Base-by-base conservation (phyloP, 1,284 basidiomycete species). In the Rhodotorula sp. region DNA sequence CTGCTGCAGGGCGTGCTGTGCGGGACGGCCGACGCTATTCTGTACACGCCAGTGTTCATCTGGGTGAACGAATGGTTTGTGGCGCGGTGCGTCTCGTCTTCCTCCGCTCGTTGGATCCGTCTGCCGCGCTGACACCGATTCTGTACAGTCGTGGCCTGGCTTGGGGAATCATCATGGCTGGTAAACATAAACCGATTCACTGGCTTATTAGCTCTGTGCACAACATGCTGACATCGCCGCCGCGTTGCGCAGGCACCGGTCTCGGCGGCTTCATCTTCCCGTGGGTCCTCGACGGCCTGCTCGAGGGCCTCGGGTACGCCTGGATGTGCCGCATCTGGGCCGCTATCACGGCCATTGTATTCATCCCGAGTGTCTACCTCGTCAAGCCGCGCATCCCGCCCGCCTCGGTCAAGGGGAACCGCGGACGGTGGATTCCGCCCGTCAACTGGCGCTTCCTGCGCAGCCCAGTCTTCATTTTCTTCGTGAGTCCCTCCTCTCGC, bases 1-100 rank as follows among this genome's bases (percentile, higher is more conserved):
- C 8, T 68, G 3, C 69, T 74, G 0, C 72, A 71, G 17, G 72
- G 72, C 42, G 60, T 71, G 3, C 53, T 74, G 1, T n/a, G 44
- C 10, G 72, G 72, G 7, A 34, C 12, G 1, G 19, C 54, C 0
- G 63, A 54, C 72, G 7, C 45, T 74, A 7, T 12, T 54, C 64
- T 74, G 23, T 74, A 65, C 61, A 23, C 68, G 9, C 65, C 68
- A 4, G 9, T 23, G 3, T 50, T 21, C 7, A 9, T 50, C 19
- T 34, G 34, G 34, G 34, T 34, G 34, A 34, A 34, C 34, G 34
- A 34, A 34, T 34, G 34, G 34, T 34, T 34, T 34, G 34, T 34
- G 34, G 34, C 34, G 5, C 34, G 34, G 34, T 34, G 34, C 34
- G 34, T 2, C 34, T 5, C 34, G 34, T 34, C 34, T 34, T 34